Base-by-base conservation (phyloP, 768 basidiomycete genomes). In the Macrolepiota albuminosa region DNA sequence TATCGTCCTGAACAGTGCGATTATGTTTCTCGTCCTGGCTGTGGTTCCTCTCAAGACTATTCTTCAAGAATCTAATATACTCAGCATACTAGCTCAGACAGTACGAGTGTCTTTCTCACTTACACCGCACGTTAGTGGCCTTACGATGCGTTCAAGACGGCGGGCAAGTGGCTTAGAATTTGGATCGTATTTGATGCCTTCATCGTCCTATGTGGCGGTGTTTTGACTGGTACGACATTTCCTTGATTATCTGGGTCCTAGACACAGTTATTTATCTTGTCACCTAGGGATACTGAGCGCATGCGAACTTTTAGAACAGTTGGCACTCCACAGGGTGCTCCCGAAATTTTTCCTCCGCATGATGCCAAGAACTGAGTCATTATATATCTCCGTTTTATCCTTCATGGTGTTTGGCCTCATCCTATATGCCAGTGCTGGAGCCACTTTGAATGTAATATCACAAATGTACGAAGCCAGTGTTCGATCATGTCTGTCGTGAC, bases 191-290 rank as follows among this genome's bases (percentile, higher is more conserved):
- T 83, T 0, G 89, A 92, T 63, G 86, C 88, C 3, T 77, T 86
- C 48, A 68, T 87, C n/a, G 89, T 90, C 14, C 77, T 91, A 2
- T 87, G 84, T 58, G 88, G 86, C 2, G 88, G 87, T 1, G 84
- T 90, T 31, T 75, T 91, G 8, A 85, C 87, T 43, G 88, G 89
- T 78, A 64, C 69, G 29, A 46, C 14, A 31, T 55, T n/a, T 43
- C 34, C 33, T 33, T 14, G 52, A 34, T 42, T 37, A 11, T 9
- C 29, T 11, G 47, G 57, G 10, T 18, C 8, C 26, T 11, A 50
- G 57, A 14, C 18, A 9, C 26, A 59, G 1, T 47, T 53, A 36
- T 2, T 31, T 11, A 31, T 54, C 26, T 54, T 33, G 40, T 31
- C 0, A 7, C 29, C 24, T 4, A 57, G 84, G 85, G 83, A 83